Percentiles rank a stretch among this genome's conserved stretches.
Evolutionary conservation across 2,329 filamentous ascomycete genomes (phyloP).

Genomic region (Chaetomiaceae sp.): DNA sequence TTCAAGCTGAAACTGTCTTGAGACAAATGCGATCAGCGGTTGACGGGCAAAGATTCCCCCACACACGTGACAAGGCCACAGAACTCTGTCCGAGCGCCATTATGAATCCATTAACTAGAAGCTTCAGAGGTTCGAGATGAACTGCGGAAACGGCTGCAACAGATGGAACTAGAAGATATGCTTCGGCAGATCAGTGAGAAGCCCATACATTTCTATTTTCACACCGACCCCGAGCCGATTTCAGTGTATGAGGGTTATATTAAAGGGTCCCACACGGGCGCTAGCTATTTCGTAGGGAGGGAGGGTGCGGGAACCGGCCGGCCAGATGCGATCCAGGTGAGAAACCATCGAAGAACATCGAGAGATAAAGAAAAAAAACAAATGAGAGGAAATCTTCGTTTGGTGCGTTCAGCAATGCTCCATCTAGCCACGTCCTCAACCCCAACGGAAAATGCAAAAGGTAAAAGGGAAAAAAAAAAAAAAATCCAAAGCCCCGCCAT

Average conservation of each 20-base stretch:
- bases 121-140: too few species aligned
- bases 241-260: constrained; percentile 5
- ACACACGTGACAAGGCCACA: constrained; percentile 8
- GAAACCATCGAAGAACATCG: not conserved
- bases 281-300: constrained; percentile 9
- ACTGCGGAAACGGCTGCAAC: too few species aligned
- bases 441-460: not conserved
- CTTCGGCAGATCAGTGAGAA: too few species aligned
- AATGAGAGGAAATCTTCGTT: constrained; percentile 1
- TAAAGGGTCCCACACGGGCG: constrained; percentile 13
- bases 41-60: not conserved
- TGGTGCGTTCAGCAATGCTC: not conserved
- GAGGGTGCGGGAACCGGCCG: not conserved
- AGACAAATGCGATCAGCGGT: constrained; percentile 17
- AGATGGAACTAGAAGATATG: too few species aligned
- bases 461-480: not conserved
- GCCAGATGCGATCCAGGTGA: constrained; percentile 1
- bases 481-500: not conserved
- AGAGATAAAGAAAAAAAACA: not conserved
- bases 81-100: not conserved
- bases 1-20: constrained; percentile 25
- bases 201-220: too few species aligned
- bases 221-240: not conserved
- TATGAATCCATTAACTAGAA: too few species aligned
- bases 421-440: not conserved